These are phyloP conservation scores for Borovskyia barvae DNA, from an alignment of 208 protist species.

Conservation along the genomic window DNA sequence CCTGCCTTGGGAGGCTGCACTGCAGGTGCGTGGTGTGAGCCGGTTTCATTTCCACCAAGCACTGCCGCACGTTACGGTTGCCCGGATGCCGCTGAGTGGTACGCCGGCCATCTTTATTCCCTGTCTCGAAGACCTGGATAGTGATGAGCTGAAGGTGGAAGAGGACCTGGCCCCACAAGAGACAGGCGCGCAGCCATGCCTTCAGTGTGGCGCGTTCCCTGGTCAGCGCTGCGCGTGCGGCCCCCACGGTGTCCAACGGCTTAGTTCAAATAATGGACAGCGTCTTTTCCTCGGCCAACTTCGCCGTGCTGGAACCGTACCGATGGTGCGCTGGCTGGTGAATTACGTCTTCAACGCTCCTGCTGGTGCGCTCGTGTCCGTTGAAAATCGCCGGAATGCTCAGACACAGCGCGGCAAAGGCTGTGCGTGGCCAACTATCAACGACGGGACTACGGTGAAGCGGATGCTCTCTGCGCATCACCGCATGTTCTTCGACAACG, in stretches of 20 bases:
- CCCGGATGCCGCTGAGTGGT: constrained; percentile 36
- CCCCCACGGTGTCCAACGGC: constrained; percentile 1
- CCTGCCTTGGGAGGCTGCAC: constrained; percentile 41
- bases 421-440: constrained; percentile 68
- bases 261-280: background rate
- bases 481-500: constrained; percentile 65
- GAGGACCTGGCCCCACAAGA: constrained; percentile 21
- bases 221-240: background rate
- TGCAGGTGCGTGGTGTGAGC: constrained; percentile 49
- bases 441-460: constrained; percentile 27
- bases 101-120: constrained; percentile 66
- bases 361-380: constrained; percentile 33
- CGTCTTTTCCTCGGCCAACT: constrained; percentile 83
- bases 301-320: constrained; percentile 63
- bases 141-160: constrained; percentile 39
- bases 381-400: constrained; percentile 72
- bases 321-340: constrained; percentile 72
- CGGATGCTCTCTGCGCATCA: constrained; percentile 52
- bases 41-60: constrained; percentile 42
- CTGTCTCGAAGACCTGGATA: constrained; percentile 61
- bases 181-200: constrained; percentile 19
- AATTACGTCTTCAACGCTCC: constrained; percentile 48
- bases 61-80: constrained; percentile 37
- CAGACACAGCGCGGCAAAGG: constrained; percentile 62
- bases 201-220: constrained; percentile 23